Evolutionary conservation across 257 asterid species (phyloP).

Genomic region (Anisodus acutangulus): DNA sequence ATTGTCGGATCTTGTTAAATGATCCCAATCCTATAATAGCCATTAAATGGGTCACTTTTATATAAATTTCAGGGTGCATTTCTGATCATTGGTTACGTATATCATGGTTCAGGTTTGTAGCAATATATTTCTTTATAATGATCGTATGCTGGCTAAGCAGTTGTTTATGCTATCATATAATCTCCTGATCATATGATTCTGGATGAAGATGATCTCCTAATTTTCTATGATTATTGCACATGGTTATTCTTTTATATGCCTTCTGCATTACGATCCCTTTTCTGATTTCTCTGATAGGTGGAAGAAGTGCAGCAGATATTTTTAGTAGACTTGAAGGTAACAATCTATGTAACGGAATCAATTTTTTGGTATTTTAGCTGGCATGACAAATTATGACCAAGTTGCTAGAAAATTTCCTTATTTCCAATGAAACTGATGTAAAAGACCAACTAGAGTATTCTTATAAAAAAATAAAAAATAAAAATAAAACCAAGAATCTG

Average conservation of each 20-base stretch:
- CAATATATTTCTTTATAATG: neutral
- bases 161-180: neutral
- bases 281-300: conserved; percentile 53
- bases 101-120: conserved; percentile 75
- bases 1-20: neutral
- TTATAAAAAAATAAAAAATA: neutral
- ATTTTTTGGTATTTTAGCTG: neutral
- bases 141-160: neutral
- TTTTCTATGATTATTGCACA: neutral
- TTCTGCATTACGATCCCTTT: neutral
- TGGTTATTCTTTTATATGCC: conserved; percentile 18
- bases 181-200: neutral
- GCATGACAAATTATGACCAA: neutral
- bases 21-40: neutral
- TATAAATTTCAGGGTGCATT: conserved; percentile 72
- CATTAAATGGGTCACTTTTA: neutral
- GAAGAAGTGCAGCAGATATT: conserved; percentile 59
- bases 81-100: conserved; percentile 74
- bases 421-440: neutral
- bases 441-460: neutral
- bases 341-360: conserved; percentile 20
- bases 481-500: neutral
- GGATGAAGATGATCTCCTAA: neutral
- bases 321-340: conserved; percentile 72
- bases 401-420: neutral